Percentiles rank a stretch among this genome's conserved stretches.
Evolutionary conservation across 768 basidiomycete species (phyloP).

Genomic region (Zangia roseola): DNA sequence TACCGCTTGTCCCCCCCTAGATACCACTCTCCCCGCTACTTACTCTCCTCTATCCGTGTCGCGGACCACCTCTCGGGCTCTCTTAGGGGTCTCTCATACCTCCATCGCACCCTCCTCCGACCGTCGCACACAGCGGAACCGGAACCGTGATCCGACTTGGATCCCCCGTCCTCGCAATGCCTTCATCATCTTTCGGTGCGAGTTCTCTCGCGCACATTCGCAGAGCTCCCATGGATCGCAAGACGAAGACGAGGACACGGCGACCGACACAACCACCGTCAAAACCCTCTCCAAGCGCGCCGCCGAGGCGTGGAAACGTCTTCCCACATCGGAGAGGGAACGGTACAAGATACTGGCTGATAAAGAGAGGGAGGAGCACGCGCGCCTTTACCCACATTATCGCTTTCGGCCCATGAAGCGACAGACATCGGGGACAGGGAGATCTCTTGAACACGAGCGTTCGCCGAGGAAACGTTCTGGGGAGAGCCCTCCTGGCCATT

Average conservation of each 20-base stretch:
- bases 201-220: constrained; percentile 51
- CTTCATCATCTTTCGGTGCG: constrained; percentile 73
- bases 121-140: constrained; percentile 38
- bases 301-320: constrained; percentile 68
- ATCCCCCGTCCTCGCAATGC: constrained; percentile 67
- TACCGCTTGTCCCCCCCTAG: constrained; percentile 17
- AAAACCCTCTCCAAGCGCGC: constrained; percentile 76
- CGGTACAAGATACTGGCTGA: constrained; percentile 55
- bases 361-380: constrained; percentile 55
- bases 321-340: constrained; percentile 46
- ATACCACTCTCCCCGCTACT: not conserved
- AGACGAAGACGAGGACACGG: constrained; percentile 29
- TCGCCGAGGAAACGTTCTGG: not conserved
- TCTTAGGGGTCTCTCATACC: not conserved
- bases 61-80: not conserved
- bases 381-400: constrained; percentile 58
- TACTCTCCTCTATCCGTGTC: not conserved
- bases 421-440: constrained; percentile 20
- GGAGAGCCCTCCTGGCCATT: constrained; percentile 3
- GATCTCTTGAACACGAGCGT: constrained; percentile 11
- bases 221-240: constrained; percentile 35
- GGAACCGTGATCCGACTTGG: constrained; percentile 51
- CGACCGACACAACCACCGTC: constrained; percentile 26
- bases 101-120: constrained; percentile 37
- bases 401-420: constrained; percentile 58